Conservation (phyloP, 768 basidiomycete species). For the Imleria badia region DNA sequence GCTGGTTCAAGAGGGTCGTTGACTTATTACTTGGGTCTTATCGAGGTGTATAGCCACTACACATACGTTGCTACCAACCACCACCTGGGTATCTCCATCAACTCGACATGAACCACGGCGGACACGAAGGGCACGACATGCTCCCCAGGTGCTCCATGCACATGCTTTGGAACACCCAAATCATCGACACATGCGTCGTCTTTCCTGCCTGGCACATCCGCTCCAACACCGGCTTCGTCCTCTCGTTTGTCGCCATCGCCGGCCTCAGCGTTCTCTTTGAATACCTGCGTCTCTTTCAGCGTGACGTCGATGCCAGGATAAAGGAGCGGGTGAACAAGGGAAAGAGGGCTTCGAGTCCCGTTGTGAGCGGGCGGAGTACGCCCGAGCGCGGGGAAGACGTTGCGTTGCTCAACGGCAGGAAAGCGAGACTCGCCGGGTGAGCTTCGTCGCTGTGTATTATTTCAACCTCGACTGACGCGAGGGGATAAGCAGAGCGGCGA, state of each 20-base stretch:
- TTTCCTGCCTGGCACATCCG: conserved; percentile 76
- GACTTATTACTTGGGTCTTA: too few species aligned
- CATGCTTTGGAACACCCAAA: conserved; percentile 88
- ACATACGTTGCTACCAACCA: neutral
- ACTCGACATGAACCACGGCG: conserved; percentile 42
- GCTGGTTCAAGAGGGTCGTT: too few species aligned
- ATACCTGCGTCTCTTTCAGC: conserved; percentile 68
- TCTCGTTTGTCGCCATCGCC: conserved; percentile 67
- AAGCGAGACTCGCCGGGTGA: conserved; percentile 44
- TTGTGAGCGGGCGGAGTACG: conserved; percentile 38
- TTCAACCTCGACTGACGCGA: neutral
- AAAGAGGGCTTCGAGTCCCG: conserved; percentile 45
- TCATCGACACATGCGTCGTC: conserved; percentile 79
- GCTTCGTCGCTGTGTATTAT: too few species aligned
- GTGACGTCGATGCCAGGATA: conserved; percentile 56
- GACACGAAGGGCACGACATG: conserved; percentile 48
- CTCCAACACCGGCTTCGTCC: conserved; percentile 52
- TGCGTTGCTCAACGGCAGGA: conserved; percentile 51
- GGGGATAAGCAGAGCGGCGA: neutral
- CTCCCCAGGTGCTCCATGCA: conserved; percentile 63
- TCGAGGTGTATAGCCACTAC: conserved; percentile 3
- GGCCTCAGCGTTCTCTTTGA: conserved; percentile 75
- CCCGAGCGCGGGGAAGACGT: conserved; percentile 51
- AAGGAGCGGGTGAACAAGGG: conserved; percentile 46
- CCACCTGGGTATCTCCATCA: neutral